Conservation (phyloP, 1,284 basidiomycete genomes). For the Meira nashicola region DNA sequence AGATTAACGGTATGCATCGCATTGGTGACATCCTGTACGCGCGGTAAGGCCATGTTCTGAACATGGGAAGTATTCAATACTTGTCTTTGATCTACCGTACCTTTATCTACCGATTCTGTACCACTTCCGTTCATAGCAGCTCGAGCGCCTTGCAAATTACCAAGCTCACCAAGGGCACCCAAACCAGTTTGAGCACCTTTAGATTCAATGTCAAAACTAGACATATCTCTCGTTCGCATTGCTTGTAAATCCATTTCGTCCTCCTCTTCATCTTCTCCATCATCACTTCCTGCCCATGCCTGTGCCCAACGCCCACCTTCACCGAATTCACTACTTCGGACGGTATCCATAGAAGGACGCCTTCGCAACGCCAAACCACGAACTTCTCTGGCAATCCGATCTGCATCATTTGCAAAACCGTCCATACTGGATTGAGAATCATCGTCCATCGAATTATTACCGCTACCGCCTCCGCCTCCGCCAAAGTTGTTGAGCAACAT, state of each 20-base stretch:
- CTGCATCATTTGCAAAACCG: background rate
- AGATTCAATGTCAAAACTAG: slow-evolving; percentile 10
- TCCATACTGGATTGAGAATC: background rate
- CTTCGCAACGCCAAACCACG: slow-evolving; percentile 16
- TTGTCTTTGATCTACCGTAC: background rate
- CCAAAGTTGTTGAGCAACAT: background rate
- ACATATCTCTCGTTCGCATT: background rate
- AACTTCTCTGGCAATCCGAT: slow-evolving; percentile 1
- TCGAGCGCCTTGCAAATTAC: background rate
- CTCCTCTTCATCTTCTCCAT: slow-evolving; percentile 37
- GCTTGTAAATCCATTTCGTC: slow-evolving; percentile 21
- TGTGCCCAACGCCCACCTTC: slow-evolving; percentile 39
- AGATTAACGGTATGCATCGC: slow-evolving; percentile 36
- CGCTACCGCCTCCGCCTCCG: slow-evolving; percentile 1
- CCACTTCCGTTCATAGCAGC: background rate
- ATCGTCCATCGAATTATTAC: background rate
- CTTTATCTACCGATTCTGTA: background rate
- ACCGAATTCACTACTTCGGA: slow-evolving; percentile 42
- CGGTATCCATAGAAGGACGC: slow-evolving; percentile 37
- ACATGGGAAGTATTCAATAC: too few relatives aligned
- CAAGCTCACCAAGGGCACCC: background rate
- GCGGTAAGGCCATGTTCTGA: background rate
- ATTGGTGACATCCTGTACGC: slow-evolving; percentile 13
- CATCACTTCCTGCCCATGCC: slow-evolving; percentile 32
- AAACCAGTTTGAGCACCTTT: slow-evolving; percentile 2